Base-by-base conservation (phyloP, 192 early-diverging fungal genomes). In the Phycomyces blakesleeanus region DNA sequence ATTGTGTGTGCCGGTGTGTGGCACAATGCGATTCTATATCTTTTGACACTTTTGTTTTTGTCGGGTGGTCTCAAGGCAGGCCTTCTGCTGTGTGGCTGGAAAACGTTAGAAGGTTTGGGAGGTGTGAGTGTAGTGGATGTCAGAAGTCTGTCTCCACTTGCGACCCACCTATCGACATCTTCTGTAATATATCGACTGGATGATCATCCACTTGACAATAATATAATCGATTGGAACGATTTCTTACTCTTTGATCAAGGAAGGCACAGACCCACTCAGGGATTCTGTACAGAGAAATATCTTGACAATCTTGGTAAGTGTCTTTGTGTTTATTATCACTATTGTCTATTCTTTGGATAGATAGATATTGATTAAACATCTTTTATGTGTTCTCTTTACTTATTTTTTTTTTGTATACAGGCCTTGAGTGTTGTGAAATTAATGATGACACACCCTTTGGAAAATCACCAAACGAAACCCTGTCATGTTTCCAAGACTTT, bases 1-100 rank as follows among this genome's bases (percentile, higher is more conserved):
- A 82, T 91, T 24, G 74, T 87, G 5, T 91, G 88, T 65, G 89
- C 88, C 0, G 89, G 89, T 22, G 88, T 91, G 0, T 89, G 85
- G 86, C 87, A 91, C 55, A 91, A 91, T 59, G 55, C 72, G 7
- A 67, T 87, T 0, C 38, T 91, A 24, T 87, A 76, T 57, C 7
- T 78, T 2, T 38, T 67, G 2, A 72, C 73, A 8, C 71, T 66
- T 25, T 21, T 75, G 11, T 67, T 77, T 8, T 52, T 91, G 0
- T 67, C 59, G 1, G 67, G 66, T 47, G 75, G 87, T 24, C 37
- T 78, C 8, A 73, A 76, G 55, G 41, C 82, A 1, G 39, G 65
- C 0, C 72, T 81, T 26, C 21, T 65, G 29, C 12, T 75, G 0
- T 49, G 62, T n/a, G 85, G 80, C 6, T 91, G 88, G 79, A 69